Percentiles rank a stretch among this genome's conserved stretches.
Evolutionary conservation across 2,329 filamentous ascomycete genomes (phyloP).

Genomic region (Apiospora aurea): DNA sequence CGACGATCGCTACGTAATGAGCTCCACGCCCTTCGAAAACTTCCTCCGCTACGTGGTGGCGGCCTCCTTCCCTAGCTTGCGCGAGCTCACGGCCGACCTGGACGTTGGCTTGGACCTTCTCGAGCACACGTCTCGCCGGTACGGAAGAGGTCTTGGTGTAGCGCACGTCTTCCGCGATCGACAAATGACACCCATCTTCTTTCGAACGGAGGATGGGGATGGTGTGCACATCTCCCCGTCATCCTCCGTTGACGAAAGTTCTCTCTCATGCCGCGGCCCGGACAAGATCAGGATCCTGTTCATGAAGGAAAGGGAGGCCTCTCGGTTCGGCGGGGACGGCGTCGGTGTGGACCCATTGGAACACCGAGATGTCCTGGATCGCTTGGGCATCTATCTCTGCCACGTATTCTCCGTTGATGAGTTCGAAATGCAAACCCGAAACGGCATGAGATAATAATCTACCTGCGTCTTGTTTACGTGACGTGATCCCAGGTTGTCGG

Average conservation of each 20-base stretch:
- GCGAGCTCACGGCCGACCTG: background rate
- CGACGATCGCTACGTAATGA: too few relatives aligned
- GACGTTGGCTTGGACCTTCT: background rate
- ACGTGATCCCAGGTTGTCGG: background rate
- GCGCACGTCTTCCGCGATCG: background rate
- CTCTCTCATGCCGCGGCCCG: too few relatives aligned
- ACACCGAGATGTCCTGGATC: background rate
- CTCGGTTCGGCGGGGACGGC: background rate
- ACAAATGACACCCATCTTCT: background rate
- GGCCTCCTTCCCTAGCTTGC: background rate
- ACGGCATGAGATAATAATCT: background rate
- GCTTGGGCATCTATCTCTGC: background rate
- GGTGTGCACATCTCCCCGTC: background rate
- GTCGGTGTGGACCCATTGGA: background rate
- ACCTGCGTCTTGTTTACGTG: background rate
- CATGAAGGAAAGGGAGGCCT: background rate
- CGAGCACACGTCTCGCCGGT: too few relatives aligned
- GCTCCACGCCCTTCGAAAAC: background rate
- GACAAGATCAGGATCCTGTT: background rate
- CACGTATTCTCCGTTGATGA: background rate
- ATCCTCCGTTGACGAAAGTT: too few relatives aligned
- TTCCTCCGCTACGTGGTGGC: background rate
- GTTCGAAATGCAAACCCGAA: background rate
- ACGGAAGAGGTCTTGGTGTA: background rate
- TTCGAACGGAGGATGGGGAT: background rate